Conservation (phyloP, 768 basidiomycete genomes). For the Botryobasidium botryosum region DNA sequence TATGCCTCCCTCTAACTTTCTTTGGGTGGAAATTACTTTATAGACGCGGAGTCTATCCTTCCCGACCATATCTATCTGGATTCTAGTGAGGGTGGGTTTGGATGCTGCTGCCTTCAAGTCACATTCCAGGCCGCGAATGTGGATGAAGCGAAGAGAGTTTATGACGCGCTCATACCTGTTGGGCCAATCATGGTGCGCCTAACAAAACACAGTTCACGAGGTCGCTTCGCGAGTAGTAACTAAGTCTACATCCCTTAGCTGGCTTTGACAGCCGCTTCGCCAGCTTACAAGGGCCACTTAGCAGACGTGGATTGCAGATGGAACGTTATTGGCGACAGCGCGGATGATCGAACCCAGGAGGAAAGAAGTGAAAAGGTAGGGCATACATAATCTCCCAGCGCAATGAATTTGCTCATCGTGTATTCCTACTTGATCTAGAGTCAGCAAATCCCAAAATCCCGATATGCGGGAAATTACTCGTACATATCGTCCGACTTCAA, state of each 20-base stretch:
- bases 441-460: constrained; percentile 88
- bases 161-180: constrained; percentile 85
- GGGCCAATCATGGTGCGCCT: constrained; percentile 85
- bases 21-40: constrained; percentile 6
- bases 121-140: constrained; percentile 96
- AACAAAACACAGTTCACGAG: no score
- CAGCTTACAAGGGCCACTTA: constrained; percentile 82
- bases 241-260: constrained; percentile 38
- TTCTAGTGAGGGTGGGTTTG: constrained; percentile 99
- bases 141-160: constrained; percentile 75
- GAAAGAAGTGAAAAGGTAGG: constrained; percentile 81
- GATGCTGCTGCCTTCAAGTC: constrained; percentile 90
- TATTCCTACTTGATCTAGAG: constrained; percentile 50
- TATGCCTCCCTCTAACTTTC: no score
- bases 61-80: constrained; percentile 91
- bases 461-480: constrained; percentile 87
- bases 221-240: no score
- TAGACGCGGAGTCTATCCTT: constrained; percentile 75
- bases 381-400: background rate
- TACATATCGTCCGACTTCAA: no score
- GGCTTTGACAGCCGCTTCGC: constrained; percentile 85
- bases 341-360: constrained; percentile 89
- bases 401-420: background rate
- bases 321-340: constrained; percentile 94
- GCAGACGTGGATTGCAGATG: constrained; percentile 95